Evolutionary conservation across 129 eudicot genomes (phyloP).

Genomic region (Artemisia tridentata): DNA sequence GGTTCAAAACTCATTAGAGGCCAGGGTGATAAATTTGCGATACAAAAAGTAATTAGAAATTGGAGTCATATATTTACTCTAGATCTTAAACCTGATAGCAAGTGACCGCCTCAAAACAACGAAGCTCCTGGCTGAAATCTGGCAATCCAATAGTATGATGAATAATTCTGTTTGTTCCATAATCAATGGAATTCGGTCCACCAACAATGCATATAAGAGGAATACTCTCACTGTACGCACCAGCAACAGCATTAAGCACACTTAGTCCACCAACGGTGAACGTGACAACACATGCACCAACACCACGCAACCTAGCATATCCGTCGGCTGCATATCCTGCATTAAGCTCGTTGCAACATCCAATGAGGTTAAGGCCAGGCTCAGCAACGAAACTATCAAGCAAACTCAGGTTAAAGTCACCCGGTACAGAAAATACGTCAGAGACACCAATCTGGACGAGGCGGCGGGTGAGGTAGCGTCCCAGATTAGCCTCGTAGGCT

Average conservation of each 20-base stretch:
- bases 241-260: not conserved
- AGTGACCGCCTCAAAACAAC: not conserved
- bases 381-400: not conserved
- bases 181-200: not conserved
- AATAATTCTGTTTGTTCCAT: not conserved
- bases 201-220: constrained; percentile 1
- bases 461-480: not conserved
- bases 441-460: not conserved
- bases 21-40: too few relatives aligned
- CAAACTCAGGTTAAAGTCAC: constrained; percentile 4
- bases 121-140: constrained; percentile 5
- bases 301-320: not conserved
- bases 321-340: constrained; percentile 7
- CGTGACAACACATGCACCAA: constrained; percentile 7
- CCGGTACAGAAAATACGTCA: not conserved
- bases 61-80: too few relatives aligned
- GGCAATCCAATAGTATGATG: not conserved
- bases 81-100: constrained; percentile 1
- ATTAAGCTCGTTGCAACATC: constrained; percentile 9
- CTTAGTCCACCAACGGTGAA: constrained; percentile 9
- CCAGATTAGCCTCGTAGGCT: not conserved
- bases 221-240: not conserved
- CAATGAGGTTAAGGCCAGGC: not conserved
- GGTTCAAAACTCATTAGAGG: too few relatives aligned
- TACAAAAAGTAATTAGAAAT: too few relatives aligned